phyloP scores from a whole-genome alignment of 805 yeast genomes.

The Jamesozyma spencerorum region DNA sequence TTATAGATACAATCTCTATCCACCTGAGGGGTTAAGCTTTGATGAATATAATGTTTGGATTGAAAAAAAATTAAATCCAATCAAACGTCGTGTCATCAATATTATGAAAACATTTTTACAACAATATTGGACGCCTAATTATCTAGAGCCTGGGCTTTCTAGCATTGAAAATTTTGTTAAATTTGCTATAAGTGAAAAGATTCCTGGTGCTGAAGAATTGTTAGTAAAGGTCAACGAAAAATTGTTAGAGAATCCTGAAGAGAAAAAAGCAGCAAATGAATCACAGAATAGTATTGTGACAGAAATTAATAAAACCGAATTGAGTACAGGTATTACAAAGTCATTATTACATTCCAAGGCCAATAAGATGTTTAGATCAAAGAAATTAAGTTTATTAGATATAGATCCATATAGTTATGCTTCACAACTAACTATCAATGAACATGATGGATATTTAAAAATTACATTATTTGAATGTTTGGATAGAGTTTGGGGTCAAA shows the following conservation, averaged over 20 bases:
- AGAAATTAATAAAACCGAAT: too few species aligned
- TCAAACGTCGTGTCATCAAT: slow-evolving; percentile 55
- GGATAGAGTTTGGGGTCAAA: slow-evolving; percentile 66
- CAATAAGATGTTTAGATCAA: slow-evolving; percentile 16
- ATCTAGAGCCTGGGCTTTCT: slow-evolving; percentile 38
- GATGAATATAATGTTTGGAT: slow-evolving; percentile 77
- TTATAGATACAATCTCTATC: slow-evolving; percentile 56
- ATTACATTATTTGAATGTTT: slow-evolving; percentile 67
- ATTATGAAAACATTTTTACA: slow-evolving; percentile 59
- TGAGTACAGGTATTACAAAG: too few species aligned
- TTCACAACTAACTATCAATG: slow-evolving; percentile 73
- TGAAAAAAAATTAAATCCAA: slow-evolving; percentile 57
- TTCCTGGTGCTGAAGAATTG: slow-evolving; percentile 37
- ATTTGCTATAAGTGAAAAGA: slow-evolving; percentile 32
- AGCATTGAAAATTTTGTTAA: slow-evolving; percentile 35
- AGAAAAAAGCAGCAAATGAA: background rate
- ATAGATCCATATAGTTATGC: slow-evolving; percentile 73
- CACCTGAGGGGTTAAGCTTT: slow-evolving; percentile 81
- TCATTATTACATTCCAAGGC: too few species aligned
- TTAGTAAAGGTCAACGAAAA: slow-evolving; percentile 32
- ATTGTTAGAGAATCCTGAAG: slow-evolving; percentile 26
- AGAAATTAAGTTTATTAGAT: slow-evolving; percentile 47
- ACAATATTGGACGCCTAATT: slow-evolving; percentile 60
- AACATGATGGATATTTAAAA: slow-evolving; percentile 56
- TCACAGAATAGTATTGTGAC: background rate